These are phyloP conservation scores for Mycena amicta DNA, from an alignment of 768 basidiomycete genomes.

Conservation along the genomic window DNA sequence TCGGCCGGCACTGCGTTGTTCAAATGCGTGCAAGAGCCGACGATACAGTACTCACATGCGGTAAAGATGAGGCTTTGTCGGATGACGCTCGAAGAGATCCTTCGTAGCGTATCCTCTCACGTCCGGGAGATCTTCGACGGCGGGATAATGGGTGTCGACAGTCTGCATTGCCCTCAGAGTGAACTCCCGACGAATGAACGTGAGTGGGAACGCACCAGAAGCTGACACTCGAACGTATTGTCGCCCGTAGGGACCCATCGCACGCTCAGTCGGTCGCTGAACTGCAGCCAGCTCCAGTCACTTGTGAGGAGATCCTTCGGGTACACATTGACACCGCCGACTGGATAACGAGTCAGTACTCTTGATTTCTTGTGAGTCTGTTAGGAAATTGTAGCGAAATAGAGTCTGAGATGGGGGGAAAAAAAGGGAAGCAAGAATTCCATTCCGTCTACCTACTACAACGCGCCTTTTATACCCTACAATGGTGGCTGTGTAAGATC, in stretches of 20 bases:
- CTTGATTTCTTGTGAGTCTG: too few species aligned
- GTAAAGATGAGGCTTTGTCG: conserved; percentile 30
- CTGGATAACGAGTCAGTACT: too few species aligned
- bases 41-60: conserved; percentile 24
- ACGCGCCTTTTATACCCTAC: too few species aligned
- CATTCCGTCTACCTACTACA: too few species aligned
- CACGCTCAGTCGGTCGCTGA: conserved; percentile 27
- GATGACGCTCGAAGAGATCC: conserved; percentile 33
- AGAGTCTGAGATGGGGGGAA: too few species aligned
- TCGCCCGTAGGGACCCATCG: conserved; percentile 40
- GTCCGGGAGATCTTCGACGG: conserved; percentile 34
- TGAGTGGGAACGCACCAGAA: conserved; percentile 31
- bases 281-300: conserved; percentile 33
- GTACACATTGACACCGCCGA: conserved; percentile 24
- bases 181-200: not conserved
- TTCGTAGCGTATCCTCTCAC: conserved; percentile 28
- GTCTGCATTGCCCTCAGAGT: conserved; percentile 20
- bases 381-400: too few species aligned
- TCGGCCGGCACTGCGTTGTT: conserved; percentile 29
- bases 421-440: too few species aligned
- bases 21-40: not conserved
- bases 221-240: conserved; percentile 39
- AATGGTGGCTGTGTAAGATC: too few species aligned
- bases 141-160: conserved; percentile 27
- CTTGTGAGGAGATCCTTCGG: conserved; percentile 20